These are phyloP conservation scores for Aureobasidium sp. DNA, from an alignment of 2,329 filamentous ascomycete genomes.

Conservation along the genomic window DNA sequence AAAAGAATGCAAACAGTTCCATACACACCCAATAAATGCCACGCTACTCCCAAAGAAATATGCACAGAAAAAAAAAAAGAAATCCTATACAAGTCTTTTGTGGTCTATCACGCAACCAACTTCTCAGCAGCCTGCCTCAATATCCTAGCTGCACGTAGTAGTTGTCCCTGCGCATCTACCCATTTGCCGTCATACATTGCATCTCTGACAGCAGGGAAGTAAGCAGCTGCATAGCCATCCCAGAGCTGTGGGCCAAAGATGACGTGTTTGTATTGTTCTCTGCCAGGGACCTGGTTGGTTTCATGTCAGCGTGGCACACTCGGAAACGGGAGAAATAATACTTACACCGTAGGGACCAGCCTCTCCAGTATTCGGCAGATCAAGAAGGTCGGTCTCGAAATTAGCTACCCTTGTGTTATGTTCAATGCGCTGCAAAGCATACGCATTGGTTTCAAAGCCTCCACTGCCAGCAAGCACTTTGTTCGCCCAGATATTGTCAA, in stretches of 20 bases:
- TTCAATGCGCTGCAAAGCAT: constrained; percentile 58
- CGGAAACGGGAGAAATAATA: constrained; percentile 18
- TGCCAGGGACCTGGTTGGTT: constrained; percentile 60
- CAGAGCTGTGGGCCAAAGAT: constrained; percentile 77
- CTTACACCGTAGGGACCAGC: constrained; percentile 53
- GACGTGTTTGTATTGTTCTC: constrained; percentile 90
- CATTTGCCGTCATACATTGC: constrained; percentile 65
- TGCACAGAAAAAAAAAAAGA: neutral
- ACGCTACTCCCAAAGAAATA: neutral
- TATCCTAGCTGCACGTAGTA: constrained; percentile 63
- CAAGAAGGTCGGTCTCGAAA: constrained; percentile 78
- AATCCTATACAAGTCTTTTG: neutral
- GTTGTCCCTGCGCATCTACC: constrained; percentile 55
- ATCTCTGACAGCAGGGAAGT: constrained; percentile 80
- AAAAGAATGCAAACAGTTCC: neutral
- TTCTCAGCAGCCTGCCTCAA: constrained; percentile 32
- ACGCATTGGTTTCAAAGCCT: constrained; percentile 64
- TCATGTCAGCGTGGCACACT: neutral
- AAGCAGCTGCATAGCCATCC: constrained; percentile 58
- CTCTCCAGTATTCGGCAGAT: constrained; percentile 51
- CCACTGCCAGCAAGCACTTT: constrained; percentile 55
- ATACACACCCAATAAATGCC: neutral
- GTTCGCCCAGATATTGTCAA: constrained; percentile 69
- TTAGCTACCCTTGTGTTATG: constrained; percentile 72
- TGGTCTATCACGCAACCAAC: neutral